phyloP scores from a whole-genome alignment of 805 yeast genomes.

The Starmerella khaoyaiensis region DNA sequence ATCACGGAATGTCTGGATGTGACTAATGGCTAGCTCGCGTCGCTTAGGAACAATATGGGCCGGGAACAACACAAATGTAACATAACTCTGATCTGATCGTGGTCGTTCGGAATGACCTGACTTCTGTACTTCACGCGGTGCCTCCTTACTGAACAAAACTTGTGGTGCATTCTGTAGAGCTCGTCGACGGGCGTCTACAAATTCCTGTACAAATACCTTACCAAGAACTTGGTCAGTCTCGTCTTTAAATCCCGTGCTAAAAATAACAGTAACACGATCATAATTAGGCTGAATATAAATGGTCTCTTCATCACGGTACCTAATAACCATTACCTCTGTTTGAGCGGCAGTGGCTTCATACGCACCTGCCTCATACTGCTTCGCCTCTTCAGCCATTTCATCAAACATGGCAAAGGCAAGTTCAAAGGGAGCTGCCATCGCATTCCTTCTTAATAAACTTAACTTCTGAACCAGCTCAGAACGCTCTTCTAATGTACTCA shows the following conservation, averaged over 20 bases:
- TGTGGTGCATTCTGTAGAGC: slow-evolving; percentile 97
- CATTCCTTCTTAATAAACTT: slow-evolving; percentile 67
- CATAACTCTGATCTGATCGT: slow-evolving; percentile 27
- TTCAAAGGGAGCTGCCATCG: slow-evolving; percentile 87
- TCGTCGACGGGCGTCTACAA: slow-evolving; percentile 89
- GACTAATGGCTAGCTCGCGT: slow-evolving; percentile 78
- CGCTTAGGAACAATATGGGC: slow-evolving; percentile 53
- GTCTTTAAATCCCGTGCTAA: slow-evolving; percentile 87
- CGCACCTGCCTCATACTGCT: slow-evolving; percentile 24
- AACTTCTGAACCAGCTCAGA: slow-evolving; percentile 46
- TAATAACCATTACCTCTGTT: slow-evolving; percentile 52
- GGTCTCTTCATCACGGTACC: slow-evolving; percentile 87
- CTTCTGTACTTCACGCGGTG: slow-evolving; percentile 73
- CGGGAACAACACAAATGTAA: slow-evolving; percentile 43
- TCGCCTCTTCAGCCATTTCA: slow-evolving; percentile 35
- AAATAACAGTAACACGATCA: slow-evolving; percentile 93
- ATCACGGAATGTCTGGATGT: slow-evolving; percentile 82
- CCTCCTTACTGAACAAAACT: slow-evolving; percentile 77
- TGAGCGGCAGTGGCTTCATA: slow-evolving; percentile 34
- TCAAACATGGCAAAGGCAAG: slow-evolving; percentile 72
- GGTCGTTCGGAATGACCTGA: slow-evolving; percentile 33
- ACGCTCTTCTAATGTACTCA: slow-evolving; percentile 34
- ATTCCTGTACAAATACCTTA: slow-evolving; percentile 40
- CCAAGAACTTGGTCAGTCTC: slow-evolving; percentile 70
- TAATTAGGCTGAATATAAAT: slow-evolving; percentile 82